A percentile compares a stretch with the other conserved stretches of the same genome.
Evolutionary conservation across 2,329 filamentous ascomycete species (phyloP).

Genomic region (Ceratocystis lukuohia): DNA sequence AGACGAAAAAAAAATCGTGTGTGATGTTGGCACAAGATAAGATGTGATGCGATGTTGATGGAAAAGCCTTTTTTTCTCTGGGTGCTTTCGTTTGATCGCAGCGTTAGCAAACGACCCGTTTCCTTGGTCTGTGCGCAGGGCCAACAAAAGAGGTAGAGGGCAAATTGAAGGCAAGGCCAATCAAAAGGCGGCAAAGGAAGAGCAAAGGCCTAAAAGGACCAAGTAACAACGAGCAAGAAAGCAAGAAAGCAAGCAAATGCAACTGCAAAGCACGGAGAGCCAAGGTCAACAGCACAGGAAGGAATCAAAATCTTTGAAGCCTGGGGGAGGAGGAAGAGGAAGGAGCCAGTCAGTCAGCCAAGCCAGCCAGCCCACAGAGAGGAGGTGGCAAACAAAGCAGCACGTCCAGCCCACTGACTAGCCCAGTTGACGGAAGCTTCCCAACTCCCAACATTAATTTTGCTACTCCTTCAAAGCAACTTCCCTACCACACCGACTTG

Average conservation of each 20-base stretch:
- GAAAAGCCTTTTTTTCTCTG: background rate
- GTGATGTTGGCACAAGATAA: conserved; percentile 1
- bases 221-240: background rate
- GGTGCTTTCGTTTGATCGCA: background rate
- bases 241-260: background rate
- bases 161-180: background rate
- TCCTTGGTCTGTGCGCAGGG: background rate
- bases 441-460: background rate
- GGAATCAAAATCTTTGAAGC: background rate
- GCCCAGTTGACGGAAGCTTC: background rate
- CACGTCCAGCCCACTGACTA: background rate
- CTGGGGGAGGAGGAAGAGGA: background rate
- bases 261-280: background rate
- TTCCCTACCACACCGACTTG: background rate
- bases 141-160: background rate
- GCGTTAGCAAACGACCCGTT: background rate
- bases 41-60: background rate
- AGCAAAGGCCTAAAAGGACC: background rate
- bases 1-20: background rate
- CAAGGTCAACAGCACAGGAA: background rate
- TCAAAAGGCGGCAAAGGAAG: background rate
- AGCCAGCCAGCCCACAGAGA: background rate
- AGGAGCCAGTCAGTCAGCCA: background rate
- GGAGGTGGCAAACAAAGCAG: conserved; percentile 5
- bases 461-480: background rate